Percentiles rank a stretch among this genome's conserved stretches.
Evolutionary conservation across 2,329 filamentous ascomycete genomes (phyloP).

Genomic region (Hymenoscyphus albidus): DNA sequence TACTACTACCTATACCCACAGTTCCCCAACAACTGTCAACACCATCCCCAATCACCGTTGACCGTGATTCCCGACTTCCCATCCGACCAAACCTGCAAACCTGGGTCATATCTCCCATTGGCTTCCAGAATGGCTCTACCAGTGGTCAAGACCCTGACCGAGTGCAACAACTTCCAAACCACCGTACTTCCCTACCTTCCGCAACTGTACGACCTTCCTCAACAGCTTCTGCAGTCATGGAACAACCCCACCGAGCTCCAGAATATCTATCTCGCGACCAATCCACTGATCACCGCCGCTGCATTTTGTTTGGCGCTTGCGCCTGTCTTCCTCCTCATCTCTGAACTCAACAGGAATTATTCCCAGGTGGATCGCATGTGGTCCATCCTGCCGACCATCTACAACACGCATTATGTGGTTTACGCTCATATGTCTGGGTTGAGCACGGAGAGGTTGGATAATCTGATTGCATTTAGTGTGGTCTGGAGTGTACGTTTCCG

Average conservation of each 20-base stretch:
- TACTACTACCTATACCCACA: no score
- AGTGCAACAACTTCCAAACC: conserved; percentile 72
- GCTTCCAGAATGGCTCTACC: conserved; percentile 63
- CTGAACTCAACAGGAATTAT: conserved; percentile 88
- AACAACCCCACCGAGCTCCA: conserved; percentile 59
- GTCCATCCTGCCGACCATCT: conserved; percentile 84
- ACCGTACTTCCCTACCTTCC: conserved; percentile 72
- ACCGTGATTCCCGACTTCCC: background rate
- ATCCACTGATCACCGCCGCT: conserved; percentile 75
- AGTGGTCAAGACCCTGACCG: conserved; percentile 61
- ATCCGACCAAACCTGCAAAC: background rate
- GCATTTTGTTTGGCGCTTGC: conserved; percentile 69
- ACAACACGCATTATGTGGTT: conserved; percentile 77
- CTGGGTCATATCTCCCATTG: background rate
- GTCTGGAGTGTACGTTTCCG: conserved; percentile 70
- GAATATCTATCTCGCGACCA: conserved; percentile 75
- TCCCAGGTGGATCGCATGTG: conserved; percentile 94
- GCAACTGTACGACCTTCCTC: conserved; percentile 67
- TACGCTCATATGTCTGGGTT: conserved; percentile 77
- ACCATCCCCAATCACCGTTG: background rate
- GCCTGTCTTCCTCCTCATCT: conserved; percentile 66
- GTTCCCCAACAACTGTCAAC: background rate
- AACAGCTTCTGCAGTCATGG: conserved; percentile 56
- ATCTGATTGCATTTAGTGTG: conserved; percentile 63
- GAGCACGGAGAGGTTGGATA: conserved; percentile 66